These are phyloP conservation scores for Hippophae rhamnoides DNA, from an alignment of 306 rosid species.

Conservation along the genomic window DNA sequence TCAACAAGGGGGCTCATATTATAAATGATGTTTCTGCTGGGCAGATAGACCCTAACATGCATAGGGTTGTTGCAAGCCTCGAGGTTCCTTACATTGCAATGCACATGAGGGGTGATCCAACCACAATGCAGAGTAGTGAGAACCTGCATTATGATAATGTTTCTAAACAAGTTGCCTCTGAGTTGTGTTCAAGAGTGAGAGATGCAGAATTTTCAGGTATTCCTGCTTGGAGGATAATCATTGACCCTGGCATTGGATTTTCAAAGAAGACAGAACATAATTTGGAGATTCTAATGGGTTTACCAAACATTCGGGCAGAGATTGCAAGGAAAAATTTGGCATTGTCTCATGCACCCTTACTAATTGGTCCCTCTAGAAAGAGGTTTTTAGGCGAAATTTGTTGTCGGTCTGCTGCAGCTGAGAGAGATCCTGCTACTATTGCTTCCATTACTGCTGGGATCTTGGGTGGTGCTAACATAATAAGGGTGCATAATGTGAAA, in stretches of 20 bases:
- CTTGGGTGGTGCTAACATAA: slow-evolving; percentile 72
- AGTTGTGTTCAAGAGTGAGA: slow-evolving; percentile 40
- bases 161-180: slow-evolving; percentile 59
- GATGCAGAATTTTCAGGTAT: slow-evolving; percentile 74
- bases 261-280: slow-evolving; percentile 67
- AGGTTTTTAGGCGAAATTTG: slow-evolving; percentile 67
- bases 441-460: slow-evolving; percentile 58
- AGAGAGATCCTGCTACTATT: slow-evolving; percentile 80
- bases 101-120: slow-evolving; percentile 94
- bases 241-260: slow-evolving; percentile 87
- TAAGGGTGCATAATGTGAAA: slow-evolving; percentile 80
- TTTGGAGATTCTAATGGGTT: slow-evolving; percentile 51
- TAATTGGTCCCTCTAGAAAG: slow-evolving; percentile 87
- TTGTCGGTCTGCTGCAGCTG: slow-evolving; percentile 32
- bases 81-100: slow-evolving; percentile 79
- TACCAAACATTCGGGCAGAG: slow-evolving; percentile 50
- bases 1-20: slow-evolving; percentile 70
- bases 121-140: slow-evolving; percentile 61
- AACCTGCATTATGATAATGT: slow-evolving; percentile 65
- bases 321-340: slow-evolving; percentile 51
- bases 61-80: slow-evolving; percentile 67
- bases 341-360: slow-evolving; percentile 64
- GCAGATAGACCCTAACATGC: slow-evolving; percentile 57
- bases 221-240: slow-evolving; percentile 79
- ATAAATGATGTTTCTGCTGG: slow-evolving; percentile 78